phyloP scores from a whole-genome alignment of 257 asterid genomes.

The Solanum bukasovii region DNA sequence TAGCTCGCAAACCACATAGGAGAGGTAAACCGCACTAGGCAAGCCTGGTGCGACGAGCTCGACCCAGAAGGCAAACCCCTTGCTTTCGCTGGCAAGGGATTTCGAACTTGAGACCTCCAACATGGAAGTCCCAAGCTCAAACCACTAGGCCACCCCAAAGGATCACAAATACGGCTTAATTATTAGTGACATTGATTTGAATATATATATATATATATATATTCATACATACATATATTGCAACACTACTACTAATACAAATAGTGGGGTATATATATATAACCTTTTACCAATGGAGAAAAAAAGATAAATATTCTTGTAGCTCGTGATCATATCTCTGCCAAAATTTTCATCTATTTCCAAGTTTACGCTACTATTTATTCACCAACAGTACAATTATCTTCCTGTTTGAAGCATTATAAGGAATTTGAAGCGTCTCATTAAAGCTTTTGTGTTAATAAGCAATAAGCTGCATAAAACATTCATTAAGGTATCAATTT shows the following conservation, averaged over 20 bases:
- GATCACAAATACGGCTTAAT: neutral
- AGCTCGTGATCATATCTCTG: neutral
- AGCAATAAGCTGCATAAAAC: neutral
- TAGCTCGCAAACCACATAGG: too few species aligned
- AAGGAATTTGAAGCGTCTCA: neutral
- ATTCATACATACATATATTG: neutral
- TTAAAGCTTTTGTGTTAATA: neutral
- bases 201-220: neutral
- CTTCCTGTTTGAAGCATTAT: neutral
- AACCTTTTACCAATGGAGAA: neutral
- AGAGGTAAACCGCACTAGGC: too few species aligned
- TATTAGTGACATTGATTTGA: neutral
- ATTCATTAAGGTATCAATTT: neutral
- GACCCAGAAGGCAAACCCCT: too few species aligned
- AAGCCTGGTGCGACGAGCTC: too few species aligned
- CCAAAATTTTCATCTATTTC: neutral
- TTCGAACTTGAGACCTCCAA: too few species aligned
- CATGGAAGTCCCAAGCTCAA: too few species aligned
- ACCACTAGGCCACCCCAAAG: too few species aligned
- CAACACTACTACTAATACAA: neutral
- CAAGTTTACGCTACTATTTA: neutral
- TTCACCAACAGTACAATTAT: neutral
- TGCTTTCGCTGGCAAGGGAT: too few species aligned
- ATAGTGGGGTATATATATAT: neutral
- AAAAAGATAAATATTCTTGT: neutral